Conservation (phyloP, 371 early-diverging fungal genomes). For the Rhizopus stolonifer region DNA sequence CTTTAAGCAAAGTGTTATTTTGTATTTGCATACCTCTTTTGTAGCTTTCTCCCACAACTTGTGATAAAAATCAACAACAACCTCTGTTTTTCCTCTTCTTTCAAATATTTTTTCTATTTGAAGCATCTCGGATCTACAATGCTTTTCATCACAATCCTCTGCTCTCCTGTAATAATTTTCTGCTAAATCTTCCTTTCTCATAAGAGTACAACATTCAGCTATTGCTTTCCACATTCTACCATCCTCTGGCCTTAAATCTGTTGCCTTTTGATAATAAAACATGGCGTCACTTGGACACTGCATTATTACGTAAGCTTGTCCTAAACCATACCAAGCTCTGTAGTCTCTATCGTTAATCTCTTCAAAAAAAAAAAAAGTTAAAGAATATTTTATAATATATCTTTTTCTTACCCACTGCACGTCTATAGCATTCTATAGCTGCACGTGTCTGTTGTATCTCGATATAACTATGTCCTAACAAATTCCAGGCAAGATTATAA, state of each 20-base stretch:
- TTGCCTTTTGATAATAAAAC: conserved; percentile 83
- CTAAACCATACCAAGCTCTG: conserved; percentile 93
- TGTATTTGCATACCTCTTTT: conserved; percentile 32
- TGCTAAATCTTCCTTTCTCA: conserved; percentile 55
- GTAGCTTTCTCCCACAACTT: conserved; percentile 46
- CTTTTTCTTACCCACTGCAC: conserved; percentile 64
- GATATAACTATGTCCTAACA: conserved; percentile 95
- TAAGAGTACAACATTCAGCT: conserved; percentile 65
- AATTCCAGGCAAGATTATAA: conserved; percentile 84
- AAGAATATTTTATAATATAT: neutral
- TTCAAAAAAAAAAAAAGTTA: conserved; percentile 17
- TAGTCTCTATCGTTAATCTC: conserved; percentile 84
- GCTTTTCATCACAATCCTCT: conserved; percentile 53
- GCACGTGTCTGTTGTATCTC: conserved; percentile 86
- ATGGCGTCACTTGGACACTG: conserved; percentile 79
- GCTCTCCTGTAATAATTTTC: conserved; percentile 72
- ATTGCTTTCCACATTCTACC: conserved; percentile 79
- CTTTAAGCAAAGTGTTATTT: neutral
- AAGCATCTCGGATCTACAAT: conserved; percentile 44
- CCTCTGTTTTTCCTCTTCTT: conserved; percentile 45
- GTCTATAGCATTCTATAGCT: conserved; percentile 88
- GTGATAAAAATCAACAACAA: conserved; percentile 63
- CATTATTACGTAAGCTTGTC: conserved; percentile 87
- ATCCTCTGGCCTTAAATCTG: conserved; percentile 76
- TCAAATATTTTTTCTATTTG: conserved; percentile 61